Evolutionary conservation across 2,329 filamentous ascomycete genomes (phyloP).

Genomic region (Cercospora zeae-maydis): DNA sequence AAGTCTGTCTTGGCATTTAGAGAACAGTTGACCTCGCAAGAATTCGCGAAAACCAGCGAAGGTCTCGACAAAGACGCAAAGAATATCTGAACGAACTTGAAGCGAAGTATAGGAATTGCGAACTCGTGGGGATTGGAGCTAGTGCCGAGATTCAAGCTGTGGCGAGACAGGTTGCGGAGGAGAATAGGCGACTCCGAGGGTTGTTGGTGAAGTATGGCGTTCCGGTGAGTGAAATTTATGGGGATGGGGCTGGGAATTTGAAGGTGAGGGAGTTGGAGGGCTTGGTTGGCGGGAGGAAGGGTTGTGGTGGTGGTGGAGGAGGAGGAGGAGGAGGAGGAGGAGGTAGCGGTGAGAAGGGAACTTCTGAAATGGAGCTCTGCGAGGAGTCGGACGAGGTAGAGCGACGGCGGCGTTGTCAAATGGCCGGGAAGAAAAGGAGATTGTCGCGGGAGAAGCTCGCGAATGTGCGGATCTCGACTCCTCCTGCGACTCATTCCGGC

Average conservation of each 20-base stretch:
- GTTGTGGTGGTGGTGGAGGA: neutral
- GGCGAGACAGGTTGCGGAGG: constrained; percentile 63
- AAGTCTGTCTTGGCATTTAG: neutral
- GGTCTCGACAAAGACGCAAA: constrained; percentile 69
- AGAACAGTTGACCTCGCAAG: constrained; percentile 47
- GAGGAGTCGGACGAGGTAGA: neutral
- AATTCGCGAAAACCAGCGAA: constrained; percentile 72
- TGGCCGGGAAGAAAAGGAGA: neutral
- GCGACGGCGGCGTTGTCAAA: neutral
- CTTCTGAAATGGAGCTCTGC: neutral
- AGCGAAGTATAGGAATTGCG: constrained; percentile 58
- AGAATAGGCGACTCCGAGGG: constrained; percentile 62
- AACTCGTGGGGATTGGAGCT: constrained; percentile 63
- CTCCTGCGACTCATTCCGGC: neutral
- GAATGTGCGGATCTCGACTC: neutral
- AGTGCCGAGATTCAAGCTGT: constrained; percentile 69
- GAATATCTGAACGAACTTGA: constrained; percentile 71
- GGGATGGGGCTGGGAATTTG: neutral
- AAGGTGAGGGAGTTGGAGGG: neutral
- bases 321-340: neutral
- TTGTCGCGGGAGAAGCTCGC: neutral
- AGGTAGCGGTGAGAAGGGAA: neutral
- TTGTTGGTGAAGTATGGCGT: constrained; percentile 59
- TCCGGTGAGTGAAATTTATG: constrained; percentile 51
- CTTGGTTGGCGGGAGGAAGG: constrained; percentile 1